Evolutionary conservation across 129 eudicot genomes (phyloP).

Genomic region (Artemisia tridentata): DNA sequence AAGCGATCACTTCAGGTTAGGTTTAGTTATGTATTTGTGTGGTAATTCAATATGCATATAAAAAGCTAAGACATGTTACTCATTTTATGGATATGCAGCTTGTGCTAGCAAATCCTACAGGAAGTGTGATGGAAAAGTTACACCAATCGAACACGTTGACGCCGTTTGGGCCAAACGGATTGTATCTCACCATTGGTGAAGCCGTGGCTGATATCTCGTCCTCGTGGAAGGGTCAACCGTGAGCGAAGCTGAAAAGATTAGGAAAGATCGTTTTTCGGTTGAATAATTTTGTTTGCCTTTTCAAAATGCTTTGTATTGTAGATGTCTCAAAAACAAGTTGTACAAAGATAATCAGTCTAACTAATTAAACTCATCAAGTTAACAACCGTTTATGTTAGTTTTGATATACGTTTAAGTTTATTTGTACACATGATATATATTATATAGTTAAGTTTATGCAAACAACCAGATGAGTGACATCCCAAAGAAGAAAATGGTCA

Average conservation of each 20-base stretch:
- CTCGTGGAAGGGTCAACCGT: slow-evolving; percentile 21
- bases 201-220: slow-evolving; percentile 38
- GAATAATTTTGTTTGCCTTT: background rate
- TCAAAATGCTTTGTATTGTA: background rate
- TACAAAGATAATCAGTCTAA: background rate
- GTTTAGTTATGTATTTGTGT: background rate
- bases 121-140: slow-evolving; percentile 45
- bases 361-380: background rate
- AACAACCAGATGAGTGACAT: too few relatives aligned
- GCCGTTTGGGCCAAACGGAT: slow-evolving; percentile 16
- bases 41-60: background rate
- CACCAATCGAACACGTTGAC: slow-evolving; percentile 33
- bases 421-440: too few relatives aligned
- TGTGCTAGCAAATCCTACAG: slow-evolving; percentile 43
- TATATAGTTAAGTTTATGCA: too few relatives aligned
- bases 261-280: background rate
- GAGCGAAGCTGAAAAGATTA: background rate
- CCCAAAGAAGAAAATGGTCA: too few relatives aligned
- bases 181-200: slow-evolving; percentile 39
- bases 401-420: background rate
- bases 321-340: background rate
- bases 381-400: background rate
- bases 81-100: slow-evolving; percentile 28
- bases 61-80: background rate
- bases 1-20: slow-evolving; percentile 27